Evolutionary conservation across 2,329 filamentous ascomycete genomes (phyloP), one percentile per base, ranked within the genome.

Genomic region (Colletotrichum sp.): DNA sequence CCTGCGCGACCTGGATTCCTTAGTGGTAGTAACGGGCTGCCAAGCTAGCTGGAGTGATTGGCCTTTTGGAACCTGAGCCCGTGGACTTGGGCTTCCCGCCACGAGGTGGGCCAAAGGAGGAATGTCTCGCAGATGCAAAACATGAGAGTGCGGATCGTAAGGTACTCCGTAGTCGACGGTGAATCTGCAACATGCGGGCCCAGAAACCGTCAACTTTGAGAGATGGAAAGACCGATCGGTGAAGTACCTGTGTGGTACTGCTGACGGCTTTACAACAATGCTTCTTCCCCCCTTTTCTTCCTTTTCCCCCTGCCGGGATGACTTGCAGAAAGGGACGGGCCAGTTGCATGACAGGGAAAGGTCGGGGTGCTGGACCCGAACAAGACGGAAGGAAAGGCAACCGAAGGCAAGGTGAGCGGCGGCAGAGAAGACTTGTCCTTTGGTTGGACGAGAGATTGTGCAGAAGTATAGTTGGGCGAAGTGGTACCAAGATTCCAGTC

Each of bases 151-250:
- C 48, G 68, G 34, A 24, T 64, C 26, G n/a, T n/a, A 71, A 12
- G 26, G 63, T 36, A 14, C 34, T 36, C 34, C 34, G 34, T 43
- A 43, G 32, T 48, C 57, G 63, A 64, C 34, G 32, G 43, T 52
- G 18, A 73, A 73, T 73, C 69, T 75, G 43, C 73, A 73, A 68
- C 55, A 75, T 73, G 69, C 26, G 68, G 68, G 68, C 30, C 34
- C 52, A 14, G 39, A 75, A 21, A 14, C 43, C 43, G 43, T n/a
- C 21, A 13, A 34, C 12, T 21, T 26, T 48, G 39, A 59, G 55
- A 48, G 28, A 71, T 60, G 32, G 21, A 63, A 67, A 43, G 34
- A 48, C 26, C 30, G 70, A 55, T 26, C 60, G 60, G 68, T 30
- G 55, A 73, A 57, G 71, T 73, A 69, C 36, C n/a, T 36, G 7